phyloP scores from a whole-genome alignment of 306 rosid genomes.

The Erythrophleum fordii region DNA sequence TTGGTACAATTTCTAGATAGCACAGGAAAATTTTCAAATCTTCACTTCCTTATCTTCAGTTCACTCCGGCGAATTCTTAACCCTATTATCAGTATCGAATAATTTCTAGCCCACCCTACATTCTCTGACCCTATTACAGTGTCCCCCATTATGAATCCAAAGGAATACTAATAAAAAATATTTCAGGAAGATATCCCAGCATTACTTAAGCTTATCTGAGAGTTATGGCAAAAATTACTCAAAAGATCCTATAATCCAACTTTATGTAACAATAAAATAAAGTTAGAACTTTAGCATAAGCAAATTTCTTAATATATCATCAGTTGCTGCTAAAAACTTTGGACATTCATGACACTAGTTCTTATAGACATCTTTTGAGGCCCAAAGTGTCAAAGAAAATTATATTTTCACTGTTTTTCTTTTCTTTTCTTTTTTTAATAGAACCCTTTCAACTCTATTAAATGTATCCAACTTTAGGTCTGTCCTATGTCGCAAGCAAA shows the following conservation, averaged over 20 bases:
- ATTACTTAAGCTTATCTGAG: neutral
- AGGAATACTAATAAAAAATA: neutral
- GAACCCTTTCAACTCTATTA: neutral
- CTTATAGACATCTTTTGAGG: neutral
- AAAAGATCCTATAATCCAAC: neutral
- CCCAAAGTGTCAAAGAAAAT: neutral
- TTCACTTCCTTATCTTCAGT: neutral
- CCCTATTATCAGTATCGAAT: neutral
- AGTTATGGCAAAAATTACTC: neutral
- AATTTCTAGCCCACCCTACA: neutral
- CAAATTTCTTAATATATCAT: neutral
- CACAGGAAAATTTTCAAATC: too few relatives aligned
- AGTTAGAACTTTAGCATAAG: neutral
- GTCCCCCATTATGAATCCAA: neutral
- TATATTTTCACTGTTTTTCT: neutral
- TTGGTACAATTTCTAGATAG: constrained; percentile 1
- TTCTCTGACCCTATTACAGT: neutral
- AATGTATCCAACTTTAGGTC: neutral
- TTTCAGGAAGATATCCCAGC: neutral
- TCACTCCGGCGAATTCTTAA: neutral
- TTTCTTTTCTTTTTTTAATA: neutral
- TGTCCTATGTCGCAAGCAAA: neutral
- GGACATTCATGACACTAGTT: neutral
- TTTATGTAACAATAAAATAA: neutral
- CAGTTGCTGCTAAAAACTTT: neutral